Percentiles rank a stretch among this genome's conserved stretches.
These are phyloP conservation scores for Zelopaecilomyces penicillatus DNA, from an alignment of 2,329 filamentous ascomycete genomes.

Conservation along the genomic window DNA sequence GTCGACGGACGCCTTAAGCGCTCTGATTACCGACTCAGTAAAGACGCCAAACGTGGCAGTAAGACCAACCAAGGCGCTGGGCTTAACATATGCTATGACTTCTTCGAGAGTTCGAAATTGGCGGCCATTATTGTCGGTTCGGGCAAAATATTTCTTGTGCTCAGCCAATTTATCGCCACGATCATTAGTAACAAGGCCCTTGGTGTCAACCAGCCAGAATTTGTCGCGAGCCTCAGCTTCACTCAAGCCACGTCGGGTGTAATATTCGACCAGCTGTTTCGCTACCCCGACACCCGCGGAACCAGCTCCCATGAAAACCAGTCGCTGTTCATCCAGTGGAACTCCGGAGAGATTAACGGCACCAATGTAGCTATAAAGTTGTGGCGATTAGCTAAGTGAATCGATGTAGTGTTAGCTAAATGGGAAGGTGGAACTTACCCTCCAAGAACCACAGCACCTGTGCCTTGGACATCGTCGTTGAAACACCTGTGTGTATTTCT, in stretches of 20 bases:
- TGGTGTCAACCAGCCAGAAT: constrained; percentile 97
- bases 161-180: constrained; percentile 89
- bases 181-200: constrained; percentile 87
- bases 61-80: constrained; percentile 87
- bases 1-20: constrained; percentile 57
- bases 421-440: constrained; percentile 42
- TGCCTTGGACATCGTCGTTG: constrained; percentile 98
- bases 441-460: constrained; percentile 86
- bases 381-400: background rate
- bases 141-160: constrained; percentile 70
- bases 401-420: background rate
- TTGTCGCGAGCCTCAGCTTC: constrained; percentile 81
- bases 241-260: constrained; percentile 81
- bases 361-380: constrained; percentile 46
- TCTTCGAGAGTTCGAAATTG: constrained; percentile 77
- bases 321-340: constrained; percentile 79
- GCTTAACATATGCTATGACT: constrained; percentile 90
- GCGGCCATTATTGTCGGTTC: constrained; percentile 54
- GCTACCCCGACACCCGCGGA: constrained; percentile 95
- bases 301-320: constrained; percentile 93
- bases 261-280: constrained; percentile 96
- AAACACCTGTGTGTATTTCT: constrained; percentile 87
- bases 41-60: constrained; percentile 93
- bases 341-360: constrained; percentile 79
- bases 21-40: constrained; percentile 73